Evolutionary conservation across 2,329 filamentous ascomycete genomes (phyloP).

Genomic region (Arachnomyces sp.): DNA sequence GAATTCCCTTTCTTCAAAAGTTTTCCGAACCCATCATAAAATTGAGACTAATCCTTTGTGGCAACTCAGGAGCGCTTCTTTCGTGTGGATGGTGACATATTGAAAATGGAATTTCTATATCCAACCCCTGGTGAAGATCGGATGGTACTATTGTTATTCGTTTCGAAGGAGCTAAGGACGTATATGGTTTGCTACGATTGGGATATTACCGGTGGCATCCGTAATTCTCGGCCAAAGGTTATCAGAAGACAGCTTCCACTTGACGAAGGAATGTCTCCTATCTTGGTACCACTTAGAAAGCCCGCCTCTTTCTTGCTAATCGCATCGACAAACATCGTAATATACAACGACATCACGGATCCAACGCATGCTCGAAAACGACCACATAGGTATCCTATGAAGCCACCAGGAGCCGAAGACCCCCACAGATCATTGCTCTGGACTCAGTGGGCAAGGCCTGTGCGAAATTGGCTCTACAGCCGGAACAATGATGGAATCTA

Average conservation of each 20-base stretch:
- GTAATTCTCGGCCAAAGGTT: constrained; percentile 19
- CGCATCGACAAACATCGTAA: constrained; percentile 49
- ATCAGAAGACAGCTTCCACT: constrained; percentile 23
- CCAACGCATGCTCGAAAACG: constrained; percentile 9
- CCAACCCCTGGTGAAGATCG: constrained; percentile 56
- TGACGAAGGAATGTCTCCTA: constrained; percentile 51
- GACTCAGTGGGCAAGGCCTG: constrained; percentile 76
- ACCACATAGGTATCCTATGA: constrained; percentile 24
- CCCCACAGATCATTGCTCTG: constrained; percentile 50
- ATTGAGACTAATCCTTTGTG: constrained; percentile 3
- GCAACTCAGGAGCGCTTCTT: constrained; percentile 37
- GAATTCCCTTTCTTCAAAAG: constrained; percentile 18
- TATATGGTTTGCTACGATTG: constrained; percentile 46
- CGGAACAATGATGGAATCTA: constrained; percentile 69
- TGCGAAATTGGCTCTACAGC: constrained; percentile 55
- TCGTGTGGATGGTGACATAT: constrained; percentile 61
- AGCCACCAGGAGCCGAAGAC: constrained; percentile 19
- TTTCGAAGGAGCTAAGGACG: constrained; percentile 37
- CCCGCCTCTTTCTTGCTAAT: constrained; percentile 63
- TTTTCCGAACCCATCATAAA: constrained; percentile 4
- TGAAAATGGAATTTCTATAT: constrained; percentile 79
- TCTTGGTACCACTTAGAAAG: constrained; percentile 64
- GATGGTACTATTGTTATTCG: constrained; percentile 65
- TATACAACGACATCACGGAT: constrained; percentile 36
- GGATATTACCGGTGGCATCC: constrained; percentile 37